A percentile compares a stretch with the other conserved stretches of the same genome.
Conservation (phyloP, 495 filamentous ascomycete species). For the Penicillium antarcticum region DNA sequence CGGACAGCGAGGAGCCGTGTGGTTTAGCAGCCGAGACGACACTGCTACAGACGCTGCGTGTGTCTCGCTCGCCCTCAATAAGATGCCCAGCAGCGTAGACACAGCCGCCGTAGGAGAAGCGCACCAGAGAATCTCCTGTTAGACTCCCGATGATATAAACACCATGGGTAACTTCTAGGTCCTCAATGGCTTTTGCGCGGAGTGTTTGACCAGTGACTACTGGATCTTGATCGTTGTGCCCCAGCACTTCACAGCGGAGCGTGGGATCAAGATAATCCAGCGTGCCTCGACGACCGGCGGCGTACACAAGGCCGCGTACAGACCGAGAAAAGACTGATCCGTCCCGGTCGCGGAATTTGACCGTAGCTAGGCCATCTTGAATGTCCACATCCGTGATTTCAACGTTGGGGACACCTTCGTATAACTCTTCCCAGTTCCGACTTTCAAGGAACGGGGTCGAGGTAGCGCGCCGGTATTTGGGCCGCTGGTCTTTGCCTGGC, state of each 20-base stretch:
- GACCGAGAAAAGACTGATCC: constrained; percentile 42
- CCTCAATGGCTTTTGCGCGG: constrained; percentile 49
- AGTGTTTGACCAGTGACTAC: constrained; percentile 55
- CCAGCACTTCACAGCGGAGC: constrained; percentile 52
- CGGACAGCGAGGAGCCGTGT: constrained; percentile 23
- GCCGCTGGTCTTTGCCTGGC: constrained; percentile 13
- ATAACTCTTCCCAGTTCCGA: constrained; percentile 48
- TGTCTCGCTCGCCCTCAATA: constrained; percentile 22
- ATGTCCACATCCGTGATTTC: constrained; percentile 44
- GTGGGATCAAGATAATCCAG: constrained; percentile 50
- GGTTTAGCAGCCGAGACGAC: constrained; percentile 12
- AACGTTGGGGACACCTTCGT: constrained; percentile 60
- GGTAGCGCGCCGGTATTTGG: constrained; percentile 31
- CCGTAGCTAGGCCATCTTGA: constrained; percentile 26
- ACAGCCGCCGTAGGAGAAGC: constrained; percentile 62
- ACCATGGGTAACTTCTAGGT: constrained; percentile 51
- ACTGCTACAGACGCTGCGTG: constrained; percentile 18
- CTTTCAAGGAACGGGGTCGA: constrained; percentile 44
- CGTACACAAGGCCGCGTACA: constrained; percentile 55
- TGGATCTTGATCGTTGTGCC: constrained; percentile 18
- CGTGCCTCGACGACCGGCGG: constrained; percentile 58
- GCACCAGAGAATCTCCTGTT: constrained; percentile 62
- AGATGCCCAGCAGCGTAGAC: constrained; percentile 56
- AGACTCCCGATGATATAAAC: constrained; percentile 63
- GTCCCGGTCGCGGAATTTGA: constrained; percentile 46